These are phyloP conservation scores for Gossypium longicalyx DNA, from an alignment of 345 rosid genomes.

Conservation along the genomic window DNA sequence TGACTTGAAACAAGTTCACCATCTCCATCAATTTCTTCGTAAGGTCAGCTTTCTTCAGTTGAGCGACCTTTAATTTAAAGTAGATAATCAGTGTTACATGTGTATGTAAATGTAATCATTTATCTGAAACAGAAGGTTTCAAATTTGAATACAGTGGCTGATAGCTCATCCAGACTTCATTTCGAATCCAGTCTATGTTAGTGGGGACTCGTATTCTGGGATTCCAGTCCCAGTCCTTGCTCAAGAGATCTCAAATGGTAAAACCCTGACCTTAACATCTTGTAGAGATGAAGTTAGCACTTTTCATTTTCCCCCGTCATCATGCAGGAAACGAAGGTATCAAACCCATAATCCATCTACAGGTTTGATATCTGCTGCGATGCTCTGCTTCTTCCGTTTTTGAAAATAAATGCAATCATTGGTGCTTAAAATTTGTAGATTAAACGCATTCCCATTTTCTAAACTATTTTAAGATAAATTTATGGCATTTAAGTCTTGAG, in stretches of 20 bases:
- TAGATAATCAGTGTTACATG: background rate
- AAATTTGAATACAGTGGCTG: constrained; percentile 47
- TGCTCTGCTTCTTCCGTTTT: too few relatives aligned
- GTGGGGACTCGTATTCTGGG: constrained; percentile 79
- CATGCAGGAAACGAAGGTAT: constrained; percentile 56
- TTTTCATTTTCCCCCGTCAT: background rate
- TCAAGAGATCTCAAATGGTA: constrained; percentile 47
- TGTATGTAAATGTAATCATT: background rate
- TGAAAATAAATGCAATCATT: too few relatives aligned
- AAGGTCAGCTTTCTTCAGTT: constrained; percentile 28
- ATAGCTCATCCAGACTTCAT: constrained; percentile 45
- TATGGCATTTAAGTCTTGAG: background rate
- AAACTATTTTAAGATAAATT: background rate
- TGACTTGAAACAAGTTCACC: constrained; percentile 45
- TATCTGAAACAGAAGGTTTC: background rate
- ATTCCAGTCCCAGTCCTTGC: constrained; percentile 44
- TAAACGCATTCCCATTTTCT: background rate
- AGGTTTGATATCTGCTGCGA: constrained; percentile 26
- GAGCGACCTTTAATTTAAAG: background rate
- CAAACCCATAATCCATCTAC: constrained; percentile 44
- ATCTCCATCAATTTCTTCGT: constrained; percentile 45
- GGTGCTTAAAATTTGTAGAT: too few relatives aligned
- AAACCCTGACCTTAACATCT: background rate
- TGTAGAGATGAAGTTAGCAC: background rate
- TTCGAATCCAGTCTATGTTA: constrained; percentile 47